A percentile compares a stretch with the other conserved stretches of the same genome.
These are phyloP conservation scores for Tetragonia tetragonoides DNA, from an alignment of 148 eudicot species.

Conservation along the genomic window DNA sequence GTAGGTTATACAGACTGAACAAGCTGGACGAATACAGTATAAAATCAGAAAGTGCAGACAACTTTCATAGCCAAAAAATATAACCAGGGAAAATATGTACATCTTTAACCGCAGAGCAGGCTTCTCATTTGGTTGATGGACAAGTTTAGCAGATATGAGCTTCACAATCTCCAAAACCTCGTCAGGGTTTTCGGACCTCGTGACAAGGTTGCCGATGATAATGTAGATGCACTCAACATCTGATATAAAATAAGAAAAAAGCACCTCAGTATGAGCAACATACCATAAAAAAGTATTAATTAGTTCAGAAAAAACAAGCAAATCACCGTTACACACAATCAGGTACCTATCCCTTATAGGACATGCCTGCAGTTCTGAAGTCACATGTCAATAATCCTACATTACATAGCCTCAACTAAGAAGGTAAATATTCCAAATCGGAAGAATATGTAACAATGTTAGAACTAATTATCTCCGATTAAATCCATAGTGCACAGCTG, in stretches of 20 bases:
- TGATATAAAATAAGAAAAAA: constrained; percentile 21
- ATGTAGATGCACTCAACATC: constrained; percentile 89
- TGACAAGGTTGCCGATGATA: constrained; percentile 74
- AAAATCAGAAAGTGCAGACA: background rate
- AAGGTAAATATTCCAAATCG: background rate
- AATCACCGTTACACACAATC: background rate
- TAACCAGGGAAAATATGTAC: constrained; percentile 30
- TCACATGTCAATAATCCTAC: background rate
- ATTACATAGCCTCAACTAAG: background rate
- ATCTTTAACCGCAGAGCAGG: constrained; percentile 80
- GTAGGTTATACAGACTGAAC: constrained; percentile 83
- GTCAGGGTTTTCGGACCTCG: constrained; percentile 61
- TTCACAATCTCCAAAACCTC: constrained; percentile 78
- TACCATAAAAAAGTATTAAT: background rate
- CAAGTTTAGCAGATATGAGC: constrained; percentile 63
- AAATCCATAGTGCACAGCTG: too few relatives aligned
- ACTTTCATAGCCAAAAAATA: constrained; percentile 7
- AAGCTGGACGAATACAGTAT: constrained; percentile 45
- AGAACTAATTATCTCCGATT: too few relatives aligned
- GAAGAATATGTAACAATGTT: background rate
- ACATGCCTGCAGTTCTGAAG: background rate
- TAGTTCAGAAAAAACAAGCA: background rate
- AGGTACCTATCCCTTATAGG: background rate
- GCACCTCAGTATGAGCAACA: background rate
- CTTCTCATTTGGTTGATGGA: constrained; percentile 78